These are phyloP conservation scores for Macrolepiota fuliginosa DNA, from an alignment of 768 basidiomycete genomes.

Conservation along the genomic window DNA sequence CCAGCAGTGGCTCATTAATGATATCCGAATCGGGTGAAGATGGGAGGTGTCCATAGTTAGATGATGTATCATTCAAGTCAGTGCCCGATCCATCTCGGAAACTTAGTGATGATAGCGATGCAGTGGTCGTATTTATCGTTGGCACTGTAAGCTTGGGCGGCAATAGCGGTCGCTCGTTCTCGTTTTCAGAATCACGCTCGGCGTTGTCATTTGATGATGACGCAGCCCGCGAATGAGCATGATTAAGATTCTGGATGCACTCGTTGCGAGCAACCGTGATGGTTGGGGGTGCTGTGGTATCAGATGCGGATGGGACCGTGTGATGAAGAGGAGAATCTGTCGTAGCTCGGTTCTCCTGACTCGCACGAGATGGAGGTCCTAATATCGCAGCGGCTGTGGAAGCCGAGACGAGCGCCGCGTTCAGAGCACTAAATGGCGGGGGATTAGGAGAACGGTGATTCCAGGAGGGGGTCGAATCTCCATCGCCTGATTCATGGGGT, in stretches of 20 bases:
- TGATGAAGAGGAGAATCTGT: background rate
- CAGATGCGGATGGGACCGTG: background rate
- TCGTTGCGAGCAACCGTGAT: background rate
- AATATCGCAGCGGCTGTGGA: conserved; percentile 46
- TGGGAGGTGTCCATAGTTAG: conserved; percentile 39
- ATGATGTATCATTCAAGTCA: conserved; percentile 13
- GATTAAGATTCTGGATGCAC: background rate
- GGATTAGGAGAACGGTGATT: conserved; percentile 32
- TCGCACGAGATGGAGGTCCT: conserved; percentile 18
- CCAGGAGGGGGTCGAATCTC: conserved; percentile 30
- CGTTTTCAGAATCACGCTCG: background rate
- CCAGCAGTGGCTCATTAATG: conserved; percentile 37
- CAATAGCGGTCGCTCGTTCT: background rate
- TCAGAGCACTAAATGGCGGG: conserved; percentile 43
- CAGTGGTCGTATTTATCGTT: background rate
- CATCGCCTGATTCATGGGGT: conserved; percentile 26
- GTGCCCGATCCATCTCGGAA: conserved; percentile 15
- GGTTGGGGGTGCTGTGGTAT: background rate
- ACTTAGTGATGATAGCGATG: conserved; percentile 11
- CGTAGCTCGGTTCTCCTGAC: conserved; percentile 12
- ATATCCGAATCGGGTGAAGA: conserved; percentile 44
- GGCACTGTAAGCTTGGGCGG: background rate
- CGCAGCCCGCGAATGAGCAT: background rate
- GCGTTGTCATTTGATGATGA: conserved; percentile 1
- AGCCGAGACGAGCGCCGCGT: conserved; percentile 41